Conservation (phyloP, 1,139 yeast species). For the Geotrichum citri-aurantii region DNA sequence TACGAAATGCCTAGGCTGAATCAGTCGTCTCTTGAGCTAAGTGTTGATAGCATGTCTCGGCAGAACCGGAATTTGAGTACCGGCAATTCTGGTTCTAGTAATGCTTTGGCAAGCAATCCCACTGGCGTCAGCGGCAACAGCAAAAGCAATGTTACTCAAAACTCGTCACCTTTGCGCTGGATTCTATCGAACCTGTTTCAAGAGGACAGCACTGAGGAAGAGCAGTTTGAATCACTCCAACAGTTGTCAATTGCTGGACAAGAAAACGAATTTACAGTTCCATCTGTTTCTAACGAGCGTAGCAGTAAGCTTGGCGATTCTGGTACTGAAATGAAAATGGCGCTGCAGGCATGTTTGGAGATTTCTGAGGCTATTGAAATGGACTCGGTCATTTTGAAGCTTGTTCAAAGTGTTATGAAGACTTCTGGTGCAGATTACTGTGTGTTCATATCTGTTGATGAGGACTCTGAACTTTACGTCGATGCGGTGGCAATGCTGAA, state of each 20-base stretch:
- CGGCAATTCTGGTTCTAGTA: not conserved
- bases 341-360: constrained; percentile 43
- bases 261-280: not conserved
- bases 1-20: constrained; percentile 24
- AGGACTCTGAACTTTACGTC: constrained; percentile 37
- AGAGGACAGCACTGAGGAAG: constrained; percentile 21
- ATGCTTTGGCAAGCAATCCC: not conserved
- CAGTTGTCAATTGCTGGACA: constrained; percentile 8
- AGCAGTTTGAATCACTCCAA: constrained; percentile 8
- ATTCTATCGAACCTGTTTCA: constrained; percentile 30
- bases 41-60: not conserved
- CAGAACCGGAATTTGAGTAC: constrained; percentile 1
- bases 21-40: constrained; percentile 8
- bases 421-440: constrained; percentile 46
- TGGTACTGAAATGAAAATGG: constrained; percentile 25
- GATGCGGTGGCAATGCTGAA: constrained; percentile 44
- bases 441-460: constrained; percentile 40
- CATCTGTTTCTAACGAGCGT: constrained; percentile 3
- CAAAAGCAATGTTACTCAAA: constrained; percentile 9
- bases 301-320: constrained; percentile 9
- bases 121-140: not conserved
- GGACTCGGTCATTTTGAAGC: constrained; percentile 39
- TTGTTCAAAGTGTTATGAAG: constrained; percentile 42
- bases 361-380: constrained; percentile 46
- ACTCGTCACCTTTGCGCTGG: constrained; percentile 30